Evolutionary conservation across 331 rosid genomes (phyloP).

Genomic region (Saraca asoca): DNA sequence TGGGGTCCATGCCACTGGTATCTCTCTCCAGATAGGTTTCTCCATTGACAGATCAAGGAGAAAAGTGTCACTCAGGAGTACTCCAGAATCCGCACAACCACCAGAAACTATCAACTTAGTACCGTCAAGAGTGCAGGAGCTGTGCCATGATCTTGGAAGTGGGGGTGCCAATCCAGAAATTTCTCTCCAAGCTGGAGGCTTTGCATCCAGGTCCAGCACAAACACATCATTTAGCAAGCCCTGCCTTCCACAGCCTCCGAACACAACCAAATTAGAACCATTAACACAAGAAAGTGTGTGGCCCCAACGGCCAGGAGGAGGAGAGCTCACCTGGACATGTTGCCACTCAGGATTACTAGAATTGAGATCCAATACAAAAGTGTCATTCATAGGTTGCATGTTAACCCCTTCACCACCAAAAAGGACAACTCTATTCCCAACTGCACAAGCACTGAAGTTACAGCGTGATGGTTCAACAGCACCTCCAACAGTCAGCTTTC

Average conservation of each 20-base stretch:
- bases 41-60: slow-evolving; percentile 98
- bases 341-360: slow-evolving; percentile 95
- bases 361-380: slow-evolving; percentile 88
- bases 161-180: slow-evolving; percentile 99
- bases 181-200: slow-evolving; percentile 98
- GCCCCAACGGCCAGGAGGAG: slow-evolving; percentile 99
- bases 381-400: slow-evolving; percentile 89
- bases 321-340: slow-evolving; percentile 96
- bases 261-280: slow-evolving; percentile 92
- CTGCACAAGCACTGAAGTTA: slow-evolving; percentile 98
- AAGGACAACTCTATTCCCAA: slow-evolving; percentile 93
- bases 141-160: slow-evolving; percentile 99
- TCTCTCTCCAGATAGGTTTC: slow-evolving; percentile 96
- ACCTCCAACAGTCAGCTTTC: slow-evolving; percentile 91
- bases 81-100: slow-evolving; percentile 99
- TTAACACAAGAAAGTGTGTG: slow-evolving; percentile 96
- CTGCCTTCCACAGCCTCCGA: slow-evolving; percentile 98
- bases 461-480: slow-evolving; percentile 99
- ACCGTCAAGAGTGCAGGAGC: slow-evolving; percentile 98
- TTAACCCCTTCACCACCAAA: slow-evolving; percentile 99
- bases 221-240: slow-evolving; percentile 98
- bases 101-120: slow-evolving; percentile 99
- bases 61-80: slow-evolving; percentile 92
- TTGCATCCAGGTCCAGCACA: slow-evolving; percentile 91
- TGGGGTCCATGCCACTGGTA: slow-evolving; percentile 96